A percentile compares a stretch with the other conserved stretches of the same genome.
phyloP scores from a whole-genome alignment of 108 stramenopile species.

The Nannochloropsis oceanica region DNA sequence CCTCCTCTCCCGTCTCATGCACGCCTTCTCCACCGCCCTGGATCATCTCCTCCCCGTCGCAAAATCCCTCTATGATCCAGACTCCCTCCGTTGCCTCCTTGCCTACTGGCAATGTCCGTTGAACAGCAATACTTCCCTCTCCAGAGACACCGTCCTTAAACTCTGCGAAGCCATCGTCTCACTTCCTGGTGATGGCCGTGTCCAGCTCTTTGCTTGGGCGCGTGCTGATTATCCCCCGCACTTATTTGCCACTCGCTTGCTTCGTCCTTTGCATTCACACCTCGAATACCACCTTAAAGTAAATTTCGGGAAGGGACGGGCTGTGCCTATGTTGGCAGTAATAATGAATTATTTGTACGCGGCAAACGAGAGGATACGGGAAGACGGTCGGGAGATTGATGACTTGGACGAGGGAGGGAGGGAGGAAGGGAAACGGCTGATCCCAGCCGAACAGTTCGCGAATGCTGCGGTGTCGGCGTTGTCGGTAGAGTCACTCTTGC shows the following conservation, averaged over 20 bases:
- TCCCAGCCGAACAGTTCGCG: slow-evolving; percentile 11
- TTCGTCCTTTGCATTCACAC: neutral
- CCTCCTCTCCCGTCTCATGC: neutral
- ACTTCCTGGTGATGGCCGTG: neutral
- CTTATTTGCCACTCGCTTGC: neutral
- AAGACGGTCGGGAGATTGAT: neutral
- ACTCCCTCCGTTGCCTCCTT: neutral
- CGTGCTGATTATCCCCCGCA: neutral
- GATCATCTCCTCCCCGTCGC: neutral
- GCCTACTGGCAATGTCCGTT: neutral
- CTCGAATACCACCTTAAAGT: neutral
- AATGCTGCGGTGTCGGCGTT: slow-evolving; percentile 6
- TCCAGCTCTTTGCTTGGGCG: neutral
- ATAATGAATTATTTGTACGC: neutral
- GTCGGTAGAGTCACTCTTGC: neutral
- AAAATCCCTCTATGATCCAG: neutral
- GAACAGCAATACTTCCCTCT: neutral
- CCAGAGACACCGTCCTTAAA: neutral
- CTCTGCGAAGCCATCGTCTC: neutral
- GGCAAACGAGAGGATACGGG: neutral
- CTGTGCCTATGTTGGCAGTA: neutral
- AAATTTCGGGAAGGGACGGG: neutral
- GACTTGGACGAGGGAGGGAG: no score
- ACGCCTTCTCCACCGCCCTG: neutral
- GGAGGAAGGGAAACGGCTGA: neutral